A percentile compares a stretch with the other conserved stretches of the same genome.
phyloP scores from a whole-genome alignment of 345 rosid species.

The Cardamine occulta region DNA sequence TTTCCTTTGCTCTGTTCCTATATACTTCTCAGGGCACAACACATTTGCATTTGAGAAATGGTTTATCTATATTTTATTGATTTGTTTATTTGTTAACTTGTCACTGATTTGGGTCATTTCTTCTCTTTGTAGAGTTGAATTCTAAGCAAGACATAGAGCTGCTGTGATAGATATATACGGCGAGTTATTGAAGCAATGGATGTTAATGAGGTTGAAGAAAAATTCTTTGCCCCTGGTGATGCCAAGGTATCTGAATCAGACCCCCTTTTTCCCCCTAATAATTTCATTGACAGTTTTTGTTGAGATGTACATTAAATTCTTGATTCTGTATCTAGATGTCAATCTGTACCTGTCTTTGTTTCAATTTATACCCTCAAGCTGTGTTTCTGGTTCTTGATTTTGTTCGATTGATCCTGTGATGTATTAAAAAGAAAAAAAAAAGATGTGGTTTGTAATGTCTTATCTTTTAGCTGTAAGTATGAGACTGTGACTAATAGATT shows the following conservation, averaged over 20 bases:
- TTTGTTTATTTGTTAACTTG: constrained; percentile 11
- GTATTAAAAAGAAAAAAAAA: background rate
- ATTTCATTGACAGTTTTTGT: background rate
- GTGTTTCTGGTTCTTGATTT: constrained; percentile 12
- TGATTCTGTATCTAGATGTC: constrained; percentile 9
- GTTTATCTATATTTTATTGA: background rate
- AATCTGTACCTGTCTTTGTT: constrained; percentile 1
- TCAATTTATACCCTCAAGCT: background rate
- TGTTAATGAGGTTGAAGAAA: constrained; percentile 82
- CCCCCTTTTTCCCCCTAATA: background rate
- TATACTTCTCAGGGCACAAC: constrained; percentile 7
- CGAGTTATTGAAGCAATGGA: constrained; percentile 66
- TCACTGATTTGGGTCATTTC: constrained; percentile 7
- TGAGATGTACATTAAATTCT: constrained; percentile 7
- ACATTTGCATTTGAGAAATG: constrained; percentile 1
- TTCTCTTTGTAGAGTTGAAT: constrained; percentile 22
- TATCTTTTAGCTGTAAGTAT: constrained; percentile 21
- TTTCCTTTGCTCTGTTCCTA: constrained; percentile 18
- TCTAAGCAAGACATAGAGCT: constrained; percentile 52
- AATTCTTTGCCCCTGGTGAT: constrained; percentile 79
- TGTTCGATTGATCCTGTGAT: constrained; percentile 5
- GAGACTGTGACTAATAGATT: constrained; percentile 18
- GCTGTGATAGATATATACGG: constrained; percentile 36
- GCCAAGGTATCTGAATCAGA: constrained; percentile 73
- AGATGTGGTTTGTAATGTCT: background rate